Evolutionary conservation across 345 rosid species (phyloP).

Genomic region (Trapa incisa): DNA sequence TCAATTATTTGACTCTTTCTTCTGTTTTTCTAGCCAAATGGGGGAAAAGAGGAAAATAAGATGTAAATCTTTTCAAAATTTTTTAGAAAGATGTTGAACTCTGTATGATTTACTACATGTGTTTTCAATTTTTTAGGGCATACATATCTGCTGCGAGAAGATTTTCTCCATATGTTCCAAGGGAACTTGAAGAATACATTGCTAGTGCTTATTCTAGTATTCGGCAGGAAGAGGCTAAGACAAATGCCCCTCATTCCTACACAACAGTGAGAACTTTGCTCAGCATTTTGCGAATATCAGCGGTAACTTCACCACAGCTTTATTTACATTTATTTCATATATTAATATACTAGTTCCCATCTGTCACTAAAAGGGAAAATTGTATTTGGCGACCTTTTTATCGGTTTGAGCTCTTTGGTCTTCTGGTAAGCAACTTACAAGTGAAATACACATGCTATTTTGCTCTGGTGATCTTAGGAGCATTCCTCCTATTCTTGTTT

Average conservation of each 20-base stretch:
- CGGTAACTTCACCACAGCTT: constrained; percentile 39
- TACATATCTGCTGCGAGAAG: constrained; percentile 94
- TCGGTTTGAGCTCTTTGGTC: too few relatives aligned
- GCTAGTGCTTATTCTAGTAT: constrained; percentile 87
- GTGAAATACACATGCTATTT: too few relatives aligned
- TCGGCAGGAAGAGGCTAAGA: constrained; percentile 92
- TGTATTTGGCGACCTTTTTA: too few relatives aligned
- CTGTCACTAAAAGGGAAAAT: not conserved
- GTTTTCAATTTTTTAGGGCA: constrained; percentile 33
- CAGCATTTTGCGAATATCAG: constrained; percentile 89
- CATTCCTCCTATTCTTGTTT: too few relatives aligned
- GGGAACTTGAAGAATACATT: constrained; percentile 81
- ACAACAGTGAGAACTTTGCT: constrained; percentile 91
- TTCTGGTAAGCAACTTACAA: too few relatives aligned
- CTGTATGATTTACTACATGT: not conserved
- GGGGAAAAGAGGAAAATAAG: not conserved
- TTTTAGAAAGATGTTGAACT: not conserved
- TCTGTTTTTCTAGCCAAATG: not conserved
- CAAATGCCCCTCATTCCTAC: constrained; percentile 82
- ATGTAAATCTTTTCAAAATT: not conserved
- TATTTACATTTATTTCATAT: not conserved
- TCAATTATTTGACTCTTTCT: not conserved
- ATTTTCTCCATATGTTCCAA: constrained; percentile 69
- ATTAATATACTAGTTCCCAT: not conserved
- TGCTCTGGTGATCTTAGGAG: too few relatives aligned